Evolutionary conservation across 108 stramenopile genomes (phyloP), one percentile per base, ranked within the genome.

Genomic region (Discostella pseudostelligera): DNA sequence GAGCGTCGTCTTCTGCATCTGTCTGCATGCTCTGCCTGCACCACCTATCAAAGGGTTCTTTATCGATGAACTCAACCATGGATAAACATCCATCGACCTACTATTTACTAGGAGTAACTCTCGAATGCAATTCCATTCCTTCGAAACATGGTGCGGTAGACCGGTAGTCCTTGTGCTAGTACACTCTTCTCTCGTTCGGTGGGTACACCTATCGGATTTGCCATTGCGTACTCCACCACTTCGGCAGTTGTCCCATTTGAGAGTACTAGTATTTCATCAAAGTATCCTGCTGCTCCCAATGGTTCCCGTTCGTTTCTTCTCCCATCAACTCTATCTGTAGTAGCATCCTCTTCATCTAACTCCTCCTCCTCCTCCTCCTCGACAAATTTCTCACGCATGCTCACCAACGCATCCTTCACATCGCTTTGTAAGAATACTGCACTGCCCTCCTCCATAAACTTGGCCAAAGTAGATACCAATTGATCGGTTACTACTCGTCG

Each of bases 111-210:
- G n/a, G n/a, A n/a, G n/a, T n/a, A n/a, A n/a, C 12, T 29, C 3
- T 44, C 59, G 20, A 60, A 60, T 36, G 40, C 28, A 22, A 66
- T 51, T 14, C 37, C 46, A 70, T 71, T 95, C 42, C 90, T 54
- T 16, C 44, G 59, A 56, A 95, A 87, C 20, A 84, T 28, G 0
- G 90, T 72, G 50, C 94, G 65, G 59, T 74, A 95, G 8, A 95
- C 84, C 22, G 90, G 89, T n/a, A 90, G 61, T 24, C 70, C 82
- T 28, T 80, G 60, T 21, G 87, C 72, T 65, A 92, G 44, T 2
- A 95, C 94, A 49, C 89, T 90, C 22, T 86, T 65, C 81, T 95
- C 94, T 44, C 94, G 66, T 67, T 95, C 94, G 29, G 94, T 95
- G 0, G 89, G 90, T 62, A 95, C 55, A 10, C 87, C 87, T 14